A percentile compares a stretch with the other conserved stretches of the same genome.
phyloP scores from a whole-genome alignment of 2,329 filamentous ascomycete species.

The Epichloe amarillans region DNA sequence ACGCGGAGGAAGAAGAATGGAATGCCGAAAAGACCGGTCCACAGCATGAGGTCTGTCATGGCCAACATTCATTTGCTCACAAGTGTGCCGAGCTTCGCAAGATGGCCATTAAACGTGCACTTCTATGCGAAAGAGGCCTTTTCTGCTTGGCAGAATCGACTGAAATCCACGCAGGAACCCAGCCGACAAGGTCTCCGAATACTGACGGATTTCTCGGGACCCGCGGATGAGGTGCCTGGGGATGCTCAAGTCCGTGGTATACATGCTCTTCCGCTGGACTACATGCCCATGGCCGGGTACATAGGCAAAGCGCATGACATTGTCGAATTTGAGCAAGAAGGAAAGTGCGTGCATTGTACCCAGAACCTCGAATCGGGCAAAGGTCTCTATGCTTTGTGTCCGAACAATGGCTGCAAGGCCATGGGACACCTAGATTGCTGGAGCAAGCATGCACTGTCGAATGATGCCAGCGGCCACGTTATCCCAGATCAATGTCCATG shows the following conservation, averaged over 20 bases:
- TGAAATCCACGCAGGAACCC: slow-evolving; percentile 31
- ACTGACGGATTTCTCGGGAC: slow-evolving; percentile 38
- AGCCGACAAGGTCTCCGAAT: slow-evolving; percentile 38
- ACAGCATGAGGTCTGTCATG: slow-evolving; percentile 54
- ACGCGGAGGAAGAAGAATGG: slow-evolving; percentile 38
- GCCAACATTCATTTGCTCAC: slow-evolving; percentile 73
- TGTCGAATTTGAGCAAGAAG: slow-evolving; percentile 42
- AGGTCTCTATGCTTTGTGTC: slow-evolving; percentile 45
- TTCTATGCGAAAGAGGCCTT: slow-evolving; percentile 66
- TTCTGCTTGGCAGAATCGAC: slow-evolving; percentile 51
- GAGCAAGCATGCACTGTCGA: slow-evolving; percentile 35
- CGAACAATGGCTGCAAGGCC: slow-evolving; percentile 37
- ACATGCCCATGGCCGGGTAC: slow-evolving; percentile 37
- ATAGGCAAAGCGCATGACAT: slow-evolving; percentile 41
- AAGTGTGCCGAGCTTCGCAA: slow-evolving; percentile 61
- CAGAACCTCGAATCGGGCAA: slow-evolving; percentile 29
- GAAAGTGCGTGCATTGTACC: slow-evolving; percentile 39
- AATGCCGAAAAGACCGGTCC: slow-evolving; percentile 41
- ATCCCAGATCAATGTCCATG: slow-evolving; percentile 59
- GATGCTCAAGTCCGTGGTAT: slow-evolving; percentile 30
- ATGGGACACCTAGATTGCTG: slow-evolving; percentile 49
- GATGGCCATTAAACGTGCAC: slow-evolving; percentile 70
- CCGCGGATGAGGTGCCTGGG: slow-evolving; percentile 2
- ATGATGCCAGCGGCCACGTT: slow-evolving; percentile 29
- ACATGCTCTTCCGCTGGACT: slow-evolving; percentile 40